Evolutionary conservation across 257 asterid species (phyloP).

Genomic region (Lithospermum erythrorhizon): DNA sequence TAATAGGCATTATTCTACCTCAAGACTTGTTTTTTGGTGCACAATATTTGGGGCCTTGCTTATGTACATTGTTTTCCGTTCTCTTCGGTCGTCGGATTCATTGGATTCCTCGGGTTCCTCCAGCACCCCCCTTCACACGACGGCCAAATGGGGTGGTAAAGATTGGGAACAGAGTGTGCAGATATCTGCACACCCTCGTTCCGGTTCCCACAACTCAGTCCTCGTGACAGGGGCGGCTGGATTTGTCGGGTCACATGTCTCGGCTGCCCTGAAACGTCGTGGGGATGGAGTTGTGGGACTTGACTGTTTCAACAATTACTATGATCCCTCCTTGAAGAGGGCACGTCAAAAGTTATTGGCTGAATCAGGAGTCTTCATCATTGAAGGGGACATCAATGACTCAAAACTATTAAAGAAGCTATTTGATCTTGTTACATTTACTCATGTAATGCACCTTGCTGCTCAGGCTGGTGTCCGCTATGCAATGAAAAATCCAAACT

Average conservation of each 20-base stretch:
- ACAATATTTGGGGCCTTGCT: slow-evolving; percentile 19
- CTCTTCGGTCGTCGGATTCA: slow-evolving; percentile 7
- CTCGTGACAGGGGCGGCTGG: slow-evolving; percentile 45
- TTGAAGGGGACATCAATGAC: slow-evolving; percentile 29
- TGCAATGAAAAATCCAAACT: slow-evolving; percentile 33
- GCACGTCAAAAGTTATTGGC: slow-evolving; percentile 23
- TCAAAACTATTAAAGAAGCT: slow-evolving; percentile 12
- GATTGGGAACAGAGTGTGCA: slow-evolving; percentile 21
- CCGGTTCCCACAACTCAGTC: slow-evolving; percentile 14
- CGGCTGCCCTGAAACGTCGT: slow-evolving; percentile 23
- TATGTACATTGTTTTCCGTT: slow-evolving; percentile 21
- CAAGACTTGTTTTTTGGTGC: slow-evolving; percentile 24
- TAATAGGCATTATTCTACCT: slow-evolving; percentile 18
- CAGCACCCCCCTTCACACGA: too few relatives aligned
- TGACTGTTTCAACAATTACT: slow-evolving; percentile 32
- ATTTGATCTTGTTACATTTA: slow-evolving; percentile 20
- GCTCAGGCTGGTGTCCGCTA: slow-evolving; percentile 46
- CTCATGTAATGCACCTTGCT: slow-evolving; percentile 38
- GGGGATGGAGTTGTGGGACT: slow-evolving; percentile 41
- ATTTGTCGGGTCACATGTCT: slow-evolving; percentile 38
- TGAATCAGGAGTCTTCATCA: slow-evolving; percentile 14
- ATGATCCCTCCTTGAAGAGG: slow-evolving; percentile 29
- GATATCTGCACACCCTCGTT: slow-evolving; percentile 15
- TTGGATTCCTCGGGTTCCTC: slow-evolving; percentile 14
- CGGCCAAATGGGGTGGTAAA: slow-evolving; percentile 19